These are phyloP conservation scores for Podospora didyma DNA, from an alignment of 495 filamentous ascomycete species.

Conservation along the genomic window DNA sequence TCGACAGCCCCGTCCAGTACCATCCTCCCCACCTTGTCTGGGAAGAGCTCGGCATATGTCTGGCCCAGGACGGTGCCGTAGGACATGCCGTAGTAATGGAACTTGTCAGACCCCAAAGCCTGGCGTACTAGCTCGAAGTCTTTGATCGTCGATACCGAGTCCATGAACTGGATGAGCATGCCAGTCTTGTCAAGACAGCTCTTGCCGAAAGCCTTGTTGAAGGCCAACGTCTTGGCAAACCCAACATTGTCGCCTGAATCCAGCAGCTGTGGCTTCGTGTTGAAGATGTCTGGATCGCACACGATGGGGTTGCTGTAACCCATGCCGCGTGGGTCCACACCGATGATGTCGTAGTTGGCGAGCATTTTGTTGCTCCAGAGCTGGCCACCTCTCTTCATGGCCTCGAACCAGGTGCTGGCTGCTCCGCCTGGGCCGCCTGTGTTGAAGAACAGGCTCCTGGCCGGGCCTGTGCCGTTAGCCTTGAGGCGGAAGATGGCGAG, in stretches of 20 bases:
- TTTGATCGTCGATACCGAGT: not conserved
- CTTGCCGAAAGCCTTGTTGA: not conserved
- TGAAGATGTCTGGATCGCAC: not conserved
- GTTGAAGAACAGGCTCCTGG: not conserved
- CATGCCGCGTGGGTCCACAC: not conserved
- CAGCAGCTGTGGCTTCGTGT: not conserved
- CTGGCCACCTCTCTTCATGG: not conserved
- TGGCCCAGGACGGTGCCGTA: not conserved
- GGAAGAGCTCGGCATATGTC: constrained; percentile 1
- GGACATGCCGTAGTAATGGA: not conserved
- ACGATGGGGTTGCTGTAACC: not conserved
- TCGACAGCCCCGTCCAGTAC: constrained; percentile 1
- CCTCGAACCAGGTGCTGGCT: not conserved
- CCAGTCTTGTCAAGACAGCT: not conserved
- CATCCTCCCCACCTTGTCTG: constrained; percentile 2
- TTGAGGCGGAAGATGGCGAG: not conserved
- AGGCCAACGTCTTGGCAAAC: not conserved
- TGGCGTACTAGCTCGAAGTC: not conserved
- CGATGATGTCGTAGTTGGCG: not conserved
- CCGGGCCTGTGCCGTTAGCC: not conserved
- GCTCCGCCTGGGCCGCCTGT: not conserved
- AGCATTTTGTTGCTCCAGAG: not conserved
- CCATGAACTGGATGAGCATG: not conserved
- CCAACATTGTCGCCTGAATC: not conserved
- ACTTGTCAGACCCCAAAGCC: not conserved